These are phyloP conservation scores for Nannizziopsis arthrosporioides DNA, from an alignment of 2,329 filamentous ascomycete species.

Conservation along the genomic window DNA sequence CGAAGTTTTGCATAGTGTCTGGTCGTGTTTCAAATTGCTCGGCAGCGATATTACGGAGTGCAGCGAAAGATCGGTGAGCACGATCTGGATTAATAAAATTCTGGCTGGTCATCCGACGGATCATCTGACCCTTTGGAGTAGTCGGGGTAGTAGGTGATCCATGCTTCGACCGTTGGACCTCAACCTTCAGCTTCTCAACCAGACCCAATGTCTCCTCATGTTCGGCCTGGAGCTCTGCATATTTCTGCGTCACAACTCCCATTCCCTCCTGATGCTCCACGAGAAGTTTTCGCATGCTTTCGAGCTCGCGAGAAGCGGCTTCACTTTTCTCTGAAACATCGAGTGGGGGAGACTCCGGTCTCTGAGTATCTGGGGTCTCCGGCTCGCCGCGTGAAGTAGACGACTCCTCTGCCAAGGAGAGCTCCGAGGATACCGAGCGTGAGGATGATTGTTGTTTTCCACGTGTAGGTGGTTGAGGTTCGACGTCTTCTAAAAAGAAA, in stretches of 20 bases:
- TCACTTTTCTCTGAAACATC: constrained; percentile 28
- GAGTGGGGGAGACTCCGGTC: constrained; percentile 19
- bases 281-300: constrained; percentile 57
- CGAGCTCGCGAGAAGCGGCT: constrained; percentile 52
- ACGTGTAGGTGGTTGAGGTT: constrained; percentile 59
- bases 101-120: constrained; percentile 86
- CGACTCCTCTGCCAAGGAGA: constrained; percentile 76
- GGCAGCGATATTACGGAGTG: constrained; percentile 72
- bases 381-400: constrained; percentile 53
- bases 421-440: constrained; percentile 85
- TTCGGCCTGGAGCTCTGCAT: constrained; percentile 68
- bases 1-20: constrained; percentile 83
- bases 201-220: constrained; percentile 73
- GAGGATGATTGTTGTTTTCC: constrained; percentile 62
- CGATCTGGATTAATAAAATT: constrained; percentile 70
- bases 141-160: constrained; percentile 45
- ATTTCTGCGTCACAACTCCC: constrained; percentile 60
- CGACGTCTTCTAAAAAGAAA: constrained; percentile 71
- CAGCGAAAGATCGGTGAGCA: constrained; percentile 80
- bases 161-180: constrained; percentile 65
- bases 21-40: constrained; percentile 75
- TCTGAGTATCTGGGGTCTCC: constrained; percentile 39
- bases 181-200: constrained; percentile 81
- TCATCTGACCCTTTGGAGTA: constrained; percentile 55
- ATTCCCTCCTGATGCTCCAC: constrained; percentile 67